Evolutionary conservation across 768 basidiomycete genomes (phyloP).

Genomic region (Leccinum ochraceum): DNA sequence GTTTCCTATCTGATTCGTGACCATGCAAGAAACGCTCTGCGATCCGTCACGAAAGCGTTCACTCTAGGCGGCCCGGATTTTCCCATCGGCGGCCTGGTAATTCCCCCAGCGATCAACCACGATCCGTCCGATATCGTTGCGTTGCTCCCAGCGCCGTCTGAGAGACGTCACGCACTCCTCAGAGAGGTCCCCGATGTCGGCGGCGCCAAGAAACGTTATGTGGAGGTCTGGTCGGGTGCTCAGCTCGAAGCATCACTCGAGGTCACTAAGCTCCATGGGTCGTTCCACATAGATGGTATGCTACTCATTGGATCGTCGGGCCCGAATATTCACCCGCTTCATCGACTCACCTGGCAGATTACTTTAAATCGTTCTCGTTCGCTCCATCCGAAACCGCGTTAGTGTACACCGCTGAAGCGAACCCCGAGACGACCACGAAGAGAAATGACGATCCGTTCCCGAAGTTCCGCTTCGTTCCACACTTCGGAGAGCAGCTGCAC

Average conservation of each 20-base stretch:
- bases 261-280: slow-evolving; percentile 57
- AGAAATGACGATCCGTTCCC: slow-evolving; percentile 31
- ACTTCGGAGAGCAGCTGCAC: slow-evolving; percentile 63
- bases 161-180: slow-evolving; percentile 46
- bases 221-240: slow-evolving; percentile 54
- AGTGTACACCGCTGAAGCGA: slow-evolving; percentile 63
- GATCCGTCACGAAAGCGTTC: slow-evolving; percentile 43
- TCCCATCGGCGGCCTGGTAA: slow-evolving; percentile 6
- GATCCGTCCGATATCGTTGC: slow-evolving; percentile 40
- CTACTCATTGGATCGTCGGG: not conserved
- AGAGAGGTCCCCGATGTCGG: slow-evolving; percentile 34
- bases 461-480: slow-evolving; percentile 57
- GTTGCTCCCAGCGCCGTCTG: slow-evolving; percentile 44
- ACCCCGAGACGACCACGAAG: slow-evolving; percentile 21
- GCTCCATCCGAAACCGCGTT: slow-evolving; percentile 52
- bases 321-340: slow-evolving; percentile 4
- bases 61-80: slow-evolving; percentile 25
- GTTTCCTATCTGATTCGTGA: slow-evolving; percentile 50
- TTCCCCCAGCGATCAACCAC: slow-evolving; percentile 17
- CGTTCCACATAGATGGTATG: slow-evolving; percentile 64
- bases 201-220: slow-evolving; percentile 44
- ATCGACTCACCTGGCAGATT: slow-evolving; percentile 39
- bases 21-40: slow-evolving; percentile 50
- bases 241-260: slow-evolving; percentile 49
- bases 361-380: slow-evolving; percentile 52